These are phyloP conservation scores for Tripterygium wilfordii DNA, from an alignment of 177 flowering plant species.

Conservation along the genomic window DNA sequence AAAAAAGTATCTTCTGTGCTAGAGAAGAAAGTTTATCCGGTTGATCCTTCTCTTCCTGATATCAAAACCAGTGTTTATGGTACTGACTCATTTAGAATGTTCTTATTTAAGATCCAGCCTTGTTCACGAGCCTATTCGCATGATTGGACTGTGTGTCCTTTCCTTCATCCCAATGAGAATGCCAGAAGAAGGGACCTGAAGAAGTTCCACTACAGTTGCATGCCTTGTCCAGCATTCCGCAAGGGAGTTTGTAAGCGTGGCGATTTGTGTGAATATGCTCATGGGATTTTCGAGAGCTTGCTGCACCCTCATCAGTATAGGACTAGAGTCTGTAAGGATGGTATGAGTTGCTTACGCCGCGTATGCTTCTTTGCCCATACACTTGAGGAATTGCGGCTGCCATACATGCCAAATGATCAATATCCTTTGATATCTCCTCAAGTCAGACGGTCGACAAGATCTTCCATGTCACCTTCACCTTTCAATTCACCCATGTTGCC, in stretches of 20 bases:
- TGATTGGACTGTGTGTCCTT: constrained; percentile 95
- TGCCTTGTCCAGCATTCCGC: constrained; percentile 85
- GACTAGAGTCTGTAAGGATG: constrained; percentile 81
- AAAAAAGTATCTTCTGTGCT: constrained; percentile 18
- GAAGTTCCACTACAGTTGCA: constrained; percentile 86
- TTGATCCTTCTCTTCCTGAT: constrained; percentile 81
- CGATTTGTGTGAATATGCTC: constrained; percentile 88
- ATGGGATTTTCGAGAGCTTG: constrained; percentile 94
- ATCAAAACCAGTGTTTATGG: constrained; percentile 77
- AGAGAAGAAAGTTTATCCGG: constrained; percentile 74
- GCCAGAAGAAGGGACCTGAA: constrained; percentile 85
- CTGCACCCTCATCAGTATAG: constrained; percentile 86
- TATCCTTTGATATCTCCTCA: constrained; percentile 73
- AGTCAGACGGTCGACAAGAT: constrained; percentile 57
- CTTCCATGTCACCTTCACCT: constrained; percentile 57
- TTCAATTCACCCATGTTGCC: constrained; percentile 76
- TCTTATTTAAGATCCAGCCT: constrained; percentile 74
- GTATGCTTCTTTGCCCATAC: constrained; percentile 90
- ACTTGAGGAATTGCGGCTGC: constrained; percentile 64
- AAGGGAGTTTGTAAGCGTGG: constrained; percentile 77
- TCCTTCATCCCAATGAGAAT: constrained; percentile 89
- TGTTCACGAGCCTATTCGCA: constrained; percentile 92
- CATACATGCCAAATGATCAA: constrained; percentile 75
- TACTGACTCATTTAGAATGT: constrained; percentile 85
- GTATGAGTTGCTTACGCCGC: constrained; percentile 50